Conservation (phyloP, 768 basidiomycete genomes). For the Rhodotorula babjevae region DNA sequence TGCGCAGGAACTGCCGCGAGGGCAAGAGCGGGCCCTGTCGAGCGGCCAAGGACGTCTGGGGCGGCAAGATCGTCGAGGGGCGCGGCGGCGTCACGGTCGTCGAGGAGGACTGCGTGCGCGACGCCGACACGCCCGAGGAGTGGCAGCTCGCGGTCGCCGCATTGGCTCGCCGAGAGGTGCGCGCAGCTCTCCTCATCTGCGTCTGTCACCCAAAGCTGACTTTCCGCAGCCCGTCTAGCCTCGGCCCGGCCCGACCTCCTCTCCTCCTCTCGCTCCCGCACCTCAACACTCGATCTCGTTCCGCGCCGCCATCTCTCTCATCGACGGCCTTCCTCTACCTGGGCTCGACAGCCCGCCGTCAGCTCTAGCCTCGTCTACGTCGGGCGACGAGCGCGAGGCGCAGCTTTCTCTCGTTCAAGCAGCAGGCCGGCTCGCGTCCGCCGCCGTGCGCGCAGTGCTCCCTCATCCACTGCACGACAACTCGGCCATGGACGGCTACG, state of each 20-base stretch:
- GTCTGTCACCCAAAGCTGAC: no score
- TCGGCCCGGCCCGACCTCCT: no score
- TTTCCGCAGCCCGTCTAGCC: neutral
- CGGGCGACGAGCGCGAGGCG: neutral
- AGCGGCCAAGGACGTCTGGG: conserved; percentile 33
- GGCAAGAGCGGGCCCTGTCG: conserved; percentile 38
- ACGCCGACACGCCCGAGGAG: conserved; percentile 40
- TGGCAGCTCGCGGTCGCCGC: conserved; percentile 22
- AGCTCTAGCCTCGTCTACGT: neutral
- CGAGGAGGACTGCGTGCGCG: conserved; percentile 26
- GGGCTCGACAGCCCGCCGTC: no score
- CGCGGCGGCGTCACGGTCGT: conserved; percentile 26
- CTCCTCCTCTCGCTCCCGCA: neutral
- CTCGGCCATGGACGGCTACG: conserved; percentile 18
- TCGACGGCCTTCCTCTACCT: neutral
- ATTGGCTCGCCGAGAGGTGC: neutral
- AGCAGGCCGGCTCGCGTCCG: neutral
- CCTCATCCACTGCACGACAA: conserved; percentile 11
- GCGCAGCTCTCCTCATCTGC: neutral
- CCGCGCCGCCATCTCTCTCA: neutral
- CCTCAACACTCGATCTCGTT: neutral
- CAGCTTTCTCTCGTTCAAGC: neutral
- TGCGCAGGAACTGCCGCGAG: conserved; percentile 27
- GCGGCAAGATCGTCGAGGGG: conserved; percentile 14
- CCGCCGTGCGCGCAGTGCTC: neutral